Percentiles rank a stretch among this genome's conserved stretches.
Evolutionary conservation across 83 land plant species (phyloP).

Genomic region (Picea mariana): DNA sequence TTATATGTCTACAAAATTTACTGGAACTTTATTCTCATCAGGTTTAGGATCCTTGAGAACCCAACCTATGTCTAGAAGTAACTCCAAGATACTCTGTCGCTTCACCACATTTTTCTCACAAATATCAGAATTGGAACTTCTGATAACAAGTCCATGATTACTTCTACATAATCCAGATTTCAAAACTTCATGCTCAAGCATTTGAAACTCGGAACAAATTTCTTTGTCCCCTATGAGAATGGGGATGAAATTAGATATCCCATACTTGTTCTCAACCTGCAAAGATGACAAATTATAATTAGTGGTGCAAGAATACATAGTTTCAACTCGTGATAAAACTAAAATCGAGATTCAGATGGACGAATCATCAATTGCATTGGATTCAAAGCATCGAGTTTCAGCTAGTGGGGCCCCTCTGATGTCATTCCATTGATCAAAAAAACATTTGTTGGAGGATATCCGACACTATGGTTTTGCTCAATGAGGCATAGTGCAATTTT

Average conservation of each 20-base stretch:
- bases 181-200: slow-evolving; percentile 26
- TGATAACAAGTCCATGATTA: neutral
- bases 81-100: slow-evolving; percentile 35
- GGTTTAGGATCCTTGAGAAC: slow-evolving; percentile 40
- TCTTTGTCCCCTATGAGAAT: slow-evolving; percentile 46
- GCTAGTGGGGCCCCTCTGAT: too few relatives aligned
- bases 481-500: too few relatives aligned
- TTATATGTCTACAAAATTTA: slow-evolving; percentile 28
- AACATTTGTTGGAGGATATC: too few relatives aligned
- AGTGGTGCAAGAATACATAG: neutral
- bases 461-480: too few relatives aligned
- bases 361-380: too few relatives aligned
- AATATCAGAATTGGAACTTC: neutral
- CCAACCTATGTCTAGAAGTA: slow-evolving; percentile 67
- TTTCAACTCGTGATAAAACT: too few relatives aligned
- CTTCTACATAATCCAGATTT: slow-evolving; percentile 10
- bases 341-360: too few relatives aligned
- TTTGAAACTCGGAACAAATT: slow-evolving; percentile 54
- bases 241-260: slow-evolving; percentile 73
- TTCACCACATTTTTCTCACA: slow-evolving; percentile 23
- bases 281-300: neutral
- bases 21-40: slow-evolving; percentile 19
- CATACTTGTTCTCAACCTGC: slow-evolving; percentile 57
- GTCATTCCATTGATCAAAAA: too few relatives aligned
- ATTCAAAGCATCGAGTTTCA: too few relatives aligned